Base-by-base conservation (phyloP, 2,329 filamentous ascomycete genomes). In the Westerdykella aurantiaca region DNA sequence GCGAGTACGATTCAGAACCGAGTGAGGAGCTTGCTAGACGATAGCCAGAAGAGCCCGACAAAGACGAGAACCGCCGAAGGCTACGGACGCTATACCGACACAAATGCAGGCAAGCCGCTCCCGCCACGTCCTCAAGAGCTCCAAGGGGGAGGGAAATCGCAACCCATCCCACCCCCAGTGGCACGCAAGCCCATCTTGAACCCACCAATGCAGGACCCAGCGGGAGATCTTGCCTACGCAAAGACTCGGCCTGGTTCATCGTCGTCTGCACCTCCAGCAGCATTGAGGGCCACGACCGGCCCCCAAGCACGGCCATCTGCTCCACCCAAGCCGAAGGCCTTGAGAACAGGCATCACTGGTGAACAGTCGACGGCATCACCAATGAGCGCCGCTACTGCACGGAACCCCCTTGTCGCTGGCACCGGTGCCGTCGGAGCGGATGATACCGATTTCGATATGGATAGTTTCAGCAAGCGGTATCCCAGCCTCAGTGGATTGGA, bases 1-100 rank as follows among this genome's bases (percentile, higher is more conserved):
- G 88, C 89, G 14, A 79, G 82, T n/a, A 86, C 84, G 21, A 98
- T 98, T 56, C 89, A 97, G 64, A 89, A 87, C 60, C 84, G 91
- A 51, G 88, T 98, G 43, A 87, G 94, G 70, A 88, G 81, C 39
- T 73, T 97, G 39, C 72, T 98, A 13, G 83, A 83, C 48, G 90
- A 96, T 58, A 88, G 85, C 34, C 57, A 53, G 43, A 67, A 66
- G 42, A 74, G 80, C 5, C 69, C 75, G 1, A 63, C 76, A 1
- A 69, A 72, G 12, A 77, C 80, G 22, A 81, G 83, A 52, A 95
- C 88, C 0, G 90, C 90, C 1, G 83, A 90, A 51, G 91, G 91
- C 0, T 97, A 97, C 63, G 93, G 93, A 6, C 83, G 83, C 47
- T 96, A 86, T 64, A 89, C 90, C 16, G 86, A 62, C 18, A 56